Evolutionary conservation across 345 rosid species (phyloP).

Genomic region (Microcos paniculata): DNA sequence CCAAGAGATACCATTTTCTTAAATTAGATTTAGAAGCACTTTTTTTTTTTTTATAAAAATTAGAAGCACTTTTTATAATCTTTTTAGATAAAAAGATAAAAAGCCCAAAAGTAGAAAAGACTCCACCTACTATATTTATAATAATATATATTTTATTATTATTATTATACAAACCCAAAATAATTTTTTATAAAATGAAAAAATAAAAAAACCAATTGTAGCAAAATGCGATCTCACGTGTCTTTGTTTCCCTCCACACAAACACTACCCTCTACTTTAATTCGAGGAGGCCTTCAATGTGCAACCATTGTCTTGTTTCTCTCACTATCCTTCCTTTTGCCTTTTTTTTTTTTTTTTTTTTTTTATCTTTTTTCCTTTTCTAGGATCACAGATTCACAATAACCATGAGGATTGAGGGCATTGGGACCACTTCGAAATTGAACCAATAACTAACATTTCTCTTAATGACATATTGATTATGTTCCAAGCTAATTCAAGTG

Average conservation of each 20-base stretch:
- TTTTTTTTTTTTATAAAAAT: no score
- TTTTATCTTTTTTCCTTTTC: no score
- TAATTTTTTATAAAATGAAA: neutral
- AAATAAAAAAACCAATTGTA: neutral
- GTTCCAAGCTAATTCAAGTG: neutral
- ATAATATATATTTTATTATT: no score
- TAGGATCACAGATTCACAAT: no score
- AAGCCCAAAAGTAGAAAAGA: neutral
- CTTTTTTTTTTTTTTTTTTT: neutral
- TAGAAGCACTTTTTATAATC: neutral
- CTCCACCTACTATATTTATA: neutral
- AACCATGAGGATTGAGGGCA: conserved; percentile 16
- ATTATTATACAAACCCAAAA: no score
- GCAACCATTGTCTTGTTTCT: conserved; percentile 1
- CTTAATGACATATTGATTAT: neutral
- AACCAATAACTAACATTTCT: neutral
- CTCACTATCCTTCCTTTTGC: conserved; percentile 1
- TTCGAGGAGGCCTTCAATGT: neutral
- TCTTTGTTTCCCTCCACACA: conserved; percentile 35
- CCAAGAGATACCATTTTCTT: neutral
- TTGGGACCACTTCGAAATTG: conserved; percentile 20
- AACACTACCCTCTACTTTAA: conserved; percentile 1
- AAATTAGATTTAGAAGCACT: neutral
- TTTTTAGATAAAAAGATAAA: neutral
- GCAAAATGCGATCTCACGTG: conserved; percentile 38